phyloP scores from a whole-genome alignment of 1,139 yeast species.

The Kodamaea sp. region DNA sequence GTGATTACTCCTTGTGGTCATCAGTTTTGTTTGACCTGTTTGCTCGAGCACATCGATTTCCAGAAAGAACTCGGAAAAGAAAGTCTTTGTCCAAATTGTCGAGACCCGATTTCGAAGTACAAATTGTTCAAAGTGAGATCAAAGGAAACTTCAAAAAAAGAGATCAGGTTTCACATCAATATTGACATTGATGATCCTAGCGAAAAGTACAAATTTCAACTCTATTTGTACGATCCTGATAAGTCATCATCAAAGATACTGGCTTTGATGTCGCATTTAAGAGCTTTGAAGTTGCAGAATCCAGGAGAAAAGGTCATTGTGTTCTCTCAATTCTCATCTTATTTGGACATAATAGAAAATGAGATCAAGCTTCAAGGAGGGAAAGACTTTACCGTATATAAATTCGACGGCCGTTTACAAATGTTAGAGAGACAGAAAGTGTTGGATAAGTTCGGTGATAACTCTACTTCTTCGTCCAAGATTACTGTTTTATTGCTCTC shows the following conservation, averaged over 20 bases:
- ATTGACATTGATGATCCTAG: conserved; percentile 22
- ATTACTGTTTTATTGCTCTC: conserved; percentile 69
- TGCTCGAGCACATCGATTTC: conserved; percentile 67
- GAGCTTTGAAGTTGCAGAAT: conserved; percentile 50
- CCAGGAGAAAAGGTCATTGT: conserved; percentile 79
- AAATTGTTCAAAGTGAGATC: conserved; percentile 42
- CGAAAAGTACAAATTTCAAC: conserved; percentile 29
- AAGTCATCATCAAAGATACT: conserved; percentile 71
- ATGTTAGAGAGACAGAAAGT: conserved; percentile 67
- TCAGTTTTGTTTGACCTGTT: conserved; percentile 70
- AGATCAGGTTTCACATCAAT: conserved; percentile 34
- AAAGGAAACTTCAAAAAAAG: conserved; percentile 31
- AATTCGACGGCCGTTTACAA: conserved; percentile 81
- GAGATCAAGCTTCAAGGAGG: conserved; percentile 52
- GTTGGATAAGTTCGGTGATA: conserved; percentile 52
- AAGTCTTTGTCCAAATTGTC: conserved; percentile 64
- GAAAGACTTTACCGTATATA: conserved; percentile 50
- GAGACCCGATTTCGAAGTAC: conserved; percentile 43
- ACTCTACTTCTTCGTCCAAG: conserved; percentile 27
- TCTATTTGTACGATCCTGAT: conserved; percentile 50
- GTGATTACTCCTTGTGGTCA: conserved; percentile 82
- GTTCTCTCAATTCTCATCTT: conserved; percentile 88
- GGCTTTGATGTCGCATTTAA: conserved; percentile 64
- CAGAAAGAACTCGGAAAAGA: conserved; percentile 34
- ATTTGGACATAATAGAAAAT: conserved; percentile 69